These are phyloP conservation scores for Diaporthe humulicola DNA, from an alignment of 2,329 filamentous ascomycete species.

Conservation along the genomic window DNA sequence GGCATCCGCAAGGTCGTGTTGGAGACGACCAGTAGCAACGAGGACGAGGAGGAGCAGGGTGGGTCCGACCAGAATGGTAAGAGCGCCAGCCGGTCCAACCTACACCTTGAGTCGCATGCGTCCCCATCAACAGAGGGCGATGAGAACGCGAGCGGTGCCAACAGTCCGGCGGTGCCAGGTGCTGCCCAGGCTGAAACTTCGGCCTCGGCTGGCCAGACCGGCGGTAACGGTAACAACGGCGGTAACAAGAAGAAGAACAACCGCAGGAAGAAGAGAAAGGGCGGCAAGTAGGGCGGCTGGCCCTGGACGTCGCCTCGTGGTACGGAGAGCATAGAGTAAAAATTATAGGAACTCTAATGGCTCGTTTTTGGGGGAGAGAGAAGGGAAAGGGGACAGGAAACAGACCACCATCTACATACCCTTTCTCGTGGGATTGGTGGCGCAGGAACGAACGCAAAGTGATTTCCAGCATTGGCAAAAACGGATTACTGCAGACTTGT, in stretches of 20 bases:
- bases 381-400: not conserved
- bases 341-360: not conserved
- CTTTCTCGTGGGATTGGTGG: not conserved
- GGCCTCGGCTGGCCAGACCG: constrained; percentile 32
- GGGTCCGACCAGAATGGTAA: constrained; percentile 18
- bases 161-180: constrained; percentile 31
- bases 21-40: constrained; percentile 51
- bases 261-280: constrained; percentile 54
- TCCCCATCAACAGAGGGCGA: constrained; percentile 37
- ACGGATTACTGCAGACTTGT: constrained; percentile 21
- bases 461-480: constrained; percentile 22
- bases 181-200: not conserved
- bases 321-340: not conserved
- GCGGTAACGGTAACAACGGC: constrained; percentile 37
- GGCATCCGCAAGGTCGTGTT: constrained; percentile 83
- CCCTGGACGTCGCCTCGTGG: constrained; percentile 16
- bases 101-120: constrained; percentile 15
- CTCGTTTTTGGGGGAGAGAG: not conserved
- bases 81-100: constrained; percentile 31
- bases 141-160: constrained; percentile 34
- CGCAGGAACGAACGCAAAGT: not conserved
- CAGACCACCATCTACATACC: not conserved
- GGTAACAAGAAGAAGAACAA: constrained; percentile 51
- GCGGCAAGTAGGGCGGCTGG: constrained; percentile 46
- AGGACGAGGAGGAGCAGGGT: constrained; percentile 49